These are phyloP conservation scores for Salvia miltiorrhiza DNA, from an alignment of 257 asterid species.

Conservation along the genomic window DNA sequence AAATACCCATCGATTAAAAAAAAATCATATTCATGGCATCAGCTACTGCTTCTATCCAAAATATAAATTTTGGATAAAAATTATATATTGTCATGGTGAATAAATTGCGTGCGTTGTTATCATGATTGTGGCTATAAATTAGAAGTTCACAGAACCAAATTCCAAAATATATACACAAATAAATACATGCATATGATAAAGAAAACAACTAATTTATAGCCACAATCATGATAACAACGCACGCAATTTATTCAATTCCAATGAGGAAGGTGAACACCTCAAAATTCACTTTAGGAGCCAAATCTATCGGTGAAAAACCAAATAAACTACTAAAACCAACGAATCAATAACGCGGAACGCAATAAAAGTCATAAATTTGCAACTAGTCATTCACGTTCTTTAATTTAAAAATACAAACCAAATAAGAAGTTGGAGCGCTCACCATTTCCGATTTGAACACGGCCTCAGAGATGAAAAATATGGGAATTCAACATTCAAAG, in stretches of 20 bases:
- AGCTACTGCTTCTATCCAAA: not conserved
- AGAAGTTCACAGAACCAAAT: not conserved
- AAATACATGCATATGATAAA: not conserved
- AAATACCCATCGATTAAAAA: not conserved
- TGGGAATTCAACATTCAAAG: conserved; percentile 15
- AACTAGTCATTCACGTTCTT: not conserved
- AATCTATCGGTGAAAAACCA: not conserved
- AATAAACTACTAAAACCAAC: not conserved
- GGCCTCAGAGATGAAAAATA: conserved; percentile 5
- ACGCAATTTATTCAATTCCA: not conserved
- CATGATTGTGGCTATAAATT: not conserved
- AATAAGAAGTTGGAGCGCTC: conserved; percentile 5
- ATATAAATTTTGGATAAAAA: no score
- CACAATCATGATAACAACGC: not conserved
- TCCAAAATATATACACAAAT: not conserved
- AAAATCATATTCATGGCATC: not conserved
- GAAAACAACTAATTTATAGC: not conserved
- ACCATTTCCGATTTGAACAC: conserved; percentile 25
- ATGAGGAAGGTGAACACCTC: not conserved
- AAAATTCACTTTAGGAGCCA: not conserved
- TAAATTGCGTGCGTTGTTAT: not conserved
- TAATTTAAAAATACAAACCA: not conserved
- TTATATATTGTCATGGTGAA: not conserved
- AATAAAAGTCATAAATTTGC: not conserved
- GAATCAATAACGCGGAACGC: not conserved